Evolutionary conservation across 768 basidiomycete genomes (phyloP), one percentile per base, ranked within the genome.

Genomic region (Coprinellus aureogranulatus): DNA sequence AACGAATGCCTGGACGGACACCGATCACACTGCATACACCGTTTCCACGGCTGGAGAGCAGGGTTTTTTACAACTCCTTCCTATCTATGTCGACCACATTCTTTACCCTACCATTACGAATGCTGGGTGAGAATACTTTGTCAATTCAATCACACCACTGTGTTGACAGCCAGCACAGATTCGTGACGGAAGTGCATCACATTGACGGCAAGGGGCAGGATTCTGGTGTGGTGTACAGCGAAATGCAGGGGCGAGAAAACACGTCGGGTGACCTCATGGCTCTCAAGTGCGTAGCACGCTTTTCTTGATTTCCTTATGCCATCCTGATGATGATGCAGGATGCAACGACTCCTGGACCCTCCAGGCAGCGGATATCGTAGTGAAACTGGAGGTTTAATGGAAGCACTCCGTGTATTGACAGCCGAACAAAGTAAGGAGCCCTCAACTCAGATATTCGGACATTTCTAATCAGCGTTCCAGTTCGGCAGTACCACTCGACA

Each of bases 1-100:
- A 31, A 92, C 89, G 9, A 97, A 98, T 70, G 96, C 96, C 1
- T 99, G 96, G 97, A 98, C 97, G 2, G 96, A 91, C 67, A 94
- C 84, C 44, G 92, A 94, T 67, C 88, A 97, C 67, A 97, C 95
- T 46, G 92, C 92, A 9, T 99, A 98, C 70, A 98, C 97, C 10
- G 88, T 96, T 55, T 89, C 90, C 3, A 98, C 96, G 9, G 97
- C 97, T 12, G 97, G 97, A 60, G 87, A 89, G 58, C 90, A 96
- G 65, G 97, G 97, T 6, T 91, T 92, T 61, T 76, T 94, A 30
- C 90, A 93, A 64, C 75, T 92, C 8, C 77, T 93, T 26, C 90
- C 91, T 20, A 88, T 98, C 63, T 99, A 93, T 64, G 77, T 98
- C 27, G 97, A 99, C 71, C 97, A 99, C 70, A 90, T 99, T 55